Base-by-base conservation (phyloP, 441 rosid genomes). In the Manihot esculenta region DNA sequence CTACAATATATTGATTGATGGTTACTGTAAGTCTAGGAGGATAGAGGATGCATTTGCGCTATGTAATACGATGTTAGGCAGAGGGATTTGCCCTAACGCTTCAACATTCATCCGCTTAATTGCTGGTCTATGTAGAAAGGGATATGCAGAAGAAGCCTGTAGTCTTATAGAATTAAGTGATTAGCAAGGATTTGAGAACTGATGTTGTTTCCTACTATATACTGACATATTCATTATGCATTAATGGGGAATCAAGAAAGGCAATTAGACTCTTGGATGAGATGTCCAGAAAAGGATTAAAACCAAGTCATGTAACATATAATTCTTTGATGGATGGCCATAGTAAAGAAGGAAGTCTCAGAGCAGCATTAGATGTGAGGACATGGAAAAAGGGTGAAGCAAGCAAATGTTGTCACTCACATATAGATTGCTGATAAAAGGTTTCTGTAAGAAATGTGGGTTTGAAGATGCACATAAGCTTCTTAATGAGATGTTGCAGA, bases 401-500 rank as follows among this genome's bases (percentile, higher is more conserved):
- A 77, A 56, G 81, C 92, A 23, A 93, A 89, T 72, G 81, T 86
- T 67, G 88, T 78, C 7, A 86, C 97, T 78, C 7, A 86, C 97
- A 2, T 86, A 80, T 74, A 91, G 91, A 54, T 88, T 90, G 68
- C 82, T 91, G 48, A 69, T 91, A 59, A 84, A 78, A 73, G 98
- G 91, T 38, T 84, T 80, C 55, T 88, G 88, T 50, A 80, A 71
- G 77, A 79, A 87, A 76, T 89, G 93, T 8, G 89, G 83, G 72
- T 69, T 93, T 69, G 88, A 88, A 81, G 83, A 85, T 61, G 95
- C 93, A 72, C 89, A 89, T 77, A 71, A 64, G 72, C 85, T 91
- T 72, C 86, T 93, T 72, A 89, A 91, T 83, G 96, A 93, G 85
- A 84, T 93, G 92, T 73, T 93, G 81, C 94, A 93, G 87, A 87